Evolutionary conservation across 768 basidiomycete genomes (phyloP).

Genomic region (Lactarius trivialis): DNA sequence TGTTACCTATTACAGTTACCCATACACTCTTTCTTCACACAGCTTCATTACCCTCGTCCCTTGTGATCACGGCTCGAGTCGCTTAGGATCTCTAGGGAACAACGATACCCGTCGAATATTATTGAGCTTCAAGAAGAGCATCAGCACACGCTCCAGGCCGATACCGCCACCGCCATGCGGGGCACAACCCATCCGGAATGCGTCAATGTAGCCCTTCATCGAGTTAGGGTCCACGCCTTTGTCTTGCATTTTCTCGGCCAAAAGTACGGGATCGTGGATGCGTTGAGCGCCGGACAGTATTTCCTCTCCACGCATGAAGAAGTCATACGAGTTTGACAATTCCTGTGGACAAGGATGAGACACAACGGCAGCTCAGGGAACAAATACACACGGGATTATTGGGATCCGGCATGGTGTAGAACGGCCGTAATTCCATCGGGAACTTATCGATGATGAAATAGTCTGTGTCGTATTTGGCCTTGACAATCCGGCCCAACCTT

Average conservation of each 20-base stretch:
- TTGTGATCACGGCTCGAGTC: constrained; percentile 69
- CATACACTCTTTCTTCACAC: background rate
- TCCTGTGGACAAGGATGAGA: constrained; percentile 40
- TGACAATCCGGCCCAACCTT: constrained; percentile 82
- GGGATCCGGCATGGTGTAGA: constrained; percentile 99
- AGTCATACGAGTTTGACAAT: constrained; percentile 97
- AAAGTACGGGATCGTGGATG: constrained; percentile 82
- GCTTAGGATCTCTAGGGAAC: constrained; percentile 96
- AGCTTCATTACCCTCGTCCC: background rate
- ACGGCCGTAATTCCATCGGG: constrained; percentile 90
- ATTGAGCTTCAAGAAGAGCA: constrained; percentile 95
- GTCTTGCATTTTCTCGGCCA: constrained; percentile 76
- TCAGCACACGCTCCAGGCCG: constrained; percentile 89
- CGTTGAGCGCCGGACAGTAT: constrained; percentile 98
- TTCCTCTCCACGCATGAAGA: constrained; percentile 99
- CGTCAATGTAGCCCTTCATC: constrained; percentile 91
- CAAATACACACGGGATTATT: constrained; percentile 62
- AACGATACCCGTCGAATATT: constrained; percentile 90
- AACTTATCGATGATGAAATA: constrained; percentile 99
- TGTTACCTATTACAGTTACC: background rate
- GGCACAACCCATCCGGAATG: constrained; percentile 89
- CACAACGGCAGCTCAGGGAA: background rate
- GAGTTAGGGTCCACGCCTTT: constrained; percentile 87
- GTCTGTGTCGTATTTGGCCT: constrained; percentile 92
- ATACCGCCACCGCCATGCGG: constrained; percentile 98